phyloP scores from a whole-genome alignment of 176 grass and related monocot genomes.

The Cenchrus americanus region DNA sequence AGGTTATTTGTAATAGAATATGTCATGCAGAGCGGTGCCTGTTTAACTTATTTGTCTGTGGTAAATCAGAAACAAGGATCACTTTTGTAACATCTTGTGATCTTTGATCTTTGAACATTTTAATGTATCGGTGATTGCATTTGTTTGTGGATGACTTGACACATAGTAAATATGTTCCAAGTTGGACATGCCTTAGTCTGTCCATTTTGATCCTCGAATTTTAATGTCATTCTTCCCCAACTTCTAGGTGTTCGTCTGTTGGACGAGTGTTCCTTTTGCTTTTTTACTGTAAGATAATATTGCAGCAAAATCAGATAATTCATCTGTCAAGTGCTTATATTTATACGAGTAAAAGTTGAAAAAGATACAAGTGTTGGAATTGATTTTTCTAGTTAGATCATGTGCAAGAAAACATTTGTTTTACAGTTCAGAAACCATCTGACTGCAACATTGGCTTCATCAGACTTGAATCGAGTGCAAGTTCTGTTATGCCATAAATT shows the following conservation, averaged over 20 bases:
- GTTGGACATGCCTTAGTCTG: not conserved
- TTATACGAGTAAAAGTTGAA: constrained; percentile 7
- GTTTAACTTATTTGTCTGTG: constrained; percentile 31
- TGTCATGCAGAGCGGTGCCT: not conserved
- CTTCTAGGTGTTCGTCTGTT: not conserved
- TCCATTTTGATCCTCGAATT: constrained; percentile 11
- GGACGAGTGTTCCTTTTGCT: not conserved
- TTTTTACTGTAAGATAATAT: not conserved
- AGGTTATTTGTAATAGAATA: constrained; percentile 10
- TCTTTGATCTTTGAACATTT: constrained; percentile 4
- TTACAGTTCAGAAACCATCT: not conserved
- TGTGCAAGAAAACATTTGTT: not conserved
- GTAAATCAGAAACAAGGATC: not conserved
- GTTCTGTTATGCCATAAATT: not conserved
- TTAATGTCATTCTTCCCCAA: not conserved
- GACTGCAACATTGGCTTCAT: not conserved
- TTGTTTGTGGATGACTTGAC: not conserved
- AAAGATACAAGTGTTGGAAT: not conserved
- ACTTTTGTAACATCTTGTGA: not conserved
- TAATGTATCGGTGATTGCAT: constrained; percentile 5
- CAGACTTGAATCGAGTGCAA: not conserved
- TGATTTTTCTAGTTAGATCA: not conserved
- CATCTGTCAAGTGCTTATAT: not conserved
- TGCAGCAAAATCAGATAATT: not conserved
- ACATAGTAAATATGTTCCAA: constrained; percentile 23